These are phyloP conservation scores for Encephalitozoon intestinalis DNA, from an alignment of 371 early-diverging fungal species.

Conservation along the genomic window DNA sequence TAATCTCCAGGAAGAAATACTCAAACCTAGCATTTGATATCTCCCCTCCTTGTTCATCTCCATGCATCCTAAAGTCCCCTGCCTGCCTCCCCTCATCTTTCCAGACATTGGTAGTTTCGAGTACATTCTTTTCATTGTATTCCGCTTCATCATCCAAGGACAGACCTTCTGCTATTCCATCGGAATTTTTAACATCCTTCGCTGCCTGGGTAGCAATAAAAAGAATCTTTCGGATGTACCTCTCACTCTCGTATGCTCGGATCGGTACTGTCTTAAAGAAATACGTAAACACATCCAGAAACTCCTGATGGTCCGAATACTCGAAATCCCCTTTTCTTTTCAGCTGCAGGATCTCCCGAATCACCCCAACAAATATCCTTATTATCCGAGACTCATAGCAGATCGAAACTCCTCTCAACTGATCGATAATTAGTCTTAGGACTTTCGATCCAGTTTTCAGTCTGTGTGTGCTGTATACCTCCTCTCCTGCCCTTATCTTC, in stretches of 20 bases:
- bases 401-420: not conserved
- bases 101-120: not conserved
- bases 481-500: not conserved
- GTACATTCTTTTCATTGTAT: not conserved
- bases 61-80: too few relatives aligned
- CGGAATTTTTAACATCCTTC: not conserved
- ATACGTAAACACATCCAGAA: not conserved
- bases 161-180: too few relatives aligned
- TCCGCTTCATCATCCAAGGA: not conserved
- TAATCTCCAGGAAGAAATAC: slow-evolving; percentile 4
- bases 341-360: not conserved
- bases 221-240: not conserved
- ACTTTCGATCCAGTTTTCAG: not conserved
- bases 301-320: slow-evolving; percentile 7
- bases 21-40: slow-evolving; percentile 1
- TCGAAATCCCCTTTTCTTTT: not conserved
- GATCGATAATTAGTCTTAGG: not conserved
- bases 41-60: not conserved
- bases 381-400: slow-evolving; percentile 4
- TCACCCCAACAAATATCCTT: not conserved
- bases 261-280: not conserved
- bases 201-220: not conserved
- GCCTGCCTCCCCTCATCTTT: not conserved
- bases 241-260: not conserved
- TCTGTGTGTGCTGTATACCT: not conserved